These are phyloP conservation scores for Elongisporangium prolatum DNA, from an alignment of 352 stramenopile genomes.

Conservation along the genomic window DNA sequence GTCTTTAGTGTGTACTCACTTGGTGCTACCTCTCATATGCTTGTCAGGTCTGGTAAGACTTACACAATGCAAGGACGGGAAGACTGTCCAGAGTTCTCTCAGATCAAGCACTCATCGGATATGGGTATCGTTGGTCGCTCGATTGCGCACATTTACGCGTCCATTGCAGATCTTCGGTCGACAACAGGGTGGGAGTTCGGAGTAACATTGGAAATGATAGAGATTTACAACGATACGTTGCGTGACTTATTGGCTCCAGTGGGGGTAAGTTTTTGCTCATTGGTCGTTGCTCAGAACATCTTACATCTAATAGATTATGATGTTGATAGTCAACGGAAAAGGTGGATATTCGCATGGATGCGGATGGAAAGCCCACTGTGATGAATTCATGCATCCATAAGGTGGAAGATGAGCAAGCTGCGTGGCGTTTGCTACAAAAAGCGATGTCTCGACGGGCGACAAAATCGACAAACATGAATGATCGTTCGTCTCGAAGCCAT, in stretches of 20 bases:
- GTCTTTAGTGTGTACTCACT: not conserved
- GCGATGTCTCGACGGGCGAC: slow-evolving; percentile 62
- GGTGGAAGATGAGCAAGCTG: slow-evolving; percentile 51
- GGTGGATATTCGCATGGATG: slow-evolving; percentile 66
- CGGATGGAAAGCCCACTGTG: slow-evolving; percentile 54
- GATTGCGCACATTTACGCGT: slow-evolving; percentile 74
- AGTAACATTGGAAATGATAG: slow-evolving; percentile 86
- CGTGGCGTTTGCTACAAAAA: slow-evolving; percentile 60
- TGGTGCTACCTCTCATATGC: not conserved
- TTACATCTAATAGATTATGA: not conserved
- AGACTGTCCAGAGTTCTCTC: slow-evolving; percentile 18
- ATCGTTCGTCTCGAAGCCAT: slow-evolving; percentile 79
- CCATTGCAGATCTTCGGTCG: slow-evolving; percentile 47
- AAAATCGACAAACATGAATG: slow-evolving; percentile 84
- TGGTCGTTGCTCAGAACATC: not conserved
- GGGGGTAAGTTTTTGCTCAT: slow-evolving; percentile 28
- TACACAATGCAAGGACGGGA: slow-evolving; percentile 86
- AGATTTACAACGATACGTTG: slow-evolving; percentile 98
- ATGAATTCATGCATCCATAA: slow-evolving; percentile 59
- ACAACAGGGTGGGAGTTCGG: slow-evolving; percentile 68
- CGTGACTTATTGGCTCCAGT: slow-evolving; percentile 86
- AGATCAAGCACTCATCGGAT: slow-evolving; percentile 39
- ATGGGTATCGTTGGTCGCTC: slow-evolving; percentile 80
- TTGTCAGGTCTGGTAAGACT: slow-evolving; percentile 73
- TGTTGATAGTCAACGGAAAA: slow-evolving; percentile 48